phyloP scores from a whole-genome alignment of 225 moss, liverwort and hornwort species.

The Bryum argenteum region DNA sequence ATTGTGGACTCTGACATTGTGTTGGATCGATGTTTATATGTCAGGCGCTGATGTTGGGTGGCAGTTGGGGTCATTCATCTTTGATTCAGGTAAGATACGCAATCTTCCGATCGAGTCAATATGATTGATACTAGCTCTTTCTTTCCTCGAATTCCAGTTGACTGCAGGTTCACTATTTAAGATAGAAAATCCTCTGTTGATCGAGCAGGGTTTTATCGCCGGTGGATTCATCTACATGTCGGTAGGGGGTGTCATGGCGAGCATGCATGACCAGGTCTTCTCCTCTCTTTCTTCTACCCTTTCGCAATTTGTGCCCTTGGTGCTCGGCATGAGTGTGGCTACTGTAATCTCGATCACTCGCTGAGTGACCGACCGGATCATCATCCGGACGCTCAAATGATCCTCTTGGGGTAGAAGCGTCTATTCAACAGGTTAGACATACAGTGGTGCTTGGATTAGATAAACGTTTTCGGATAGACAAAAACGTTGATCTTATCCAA shows the following conservation, averaged over 20 bases:
- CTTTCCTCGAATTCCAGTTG: conserved; percentile 2
- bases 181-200: neutral
- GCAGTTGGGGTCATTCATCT: conserved; percentile 62
- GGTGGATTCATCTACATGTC: conserved; percentile 92
- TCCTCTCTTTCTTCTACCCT: conserved; percentile 57
- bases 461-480: too few relatives aligned
- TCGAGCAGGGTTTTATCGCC: conserved; percentile 74
- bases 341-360: conserved; percentile 51
- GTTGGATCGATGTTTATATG: conserved; percentile 28
- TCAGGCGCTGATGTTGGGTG: conserved; percentile 70
- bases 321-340: conserved; percentile 78
- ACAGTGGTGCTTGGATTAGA: too few relatives aligned
- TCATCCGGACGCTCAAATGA: neutral
- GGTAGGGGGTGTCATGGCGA: conserved; percentile 80
- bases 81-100: conserved; percentile 61
- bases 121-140: conserved; percentile 7
- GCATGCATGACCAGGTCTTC: conserved; percentile 81
- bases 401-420: neutral
- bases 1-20: conserved; percentile 1
- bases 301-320: conserved; percentile 59
- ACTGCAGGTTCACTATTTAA: conserved; percentile 3
- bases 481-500: too few relatives aligned
- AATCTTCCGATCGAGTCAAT: conserved; percentile 7
- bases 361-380: conserved; percentile 44
- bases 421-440: too few relatives aligned